Conservation (phyloP, 2,329 filamentous ascomycete genomes). For the Diplodia scrobiculata region DNA sequence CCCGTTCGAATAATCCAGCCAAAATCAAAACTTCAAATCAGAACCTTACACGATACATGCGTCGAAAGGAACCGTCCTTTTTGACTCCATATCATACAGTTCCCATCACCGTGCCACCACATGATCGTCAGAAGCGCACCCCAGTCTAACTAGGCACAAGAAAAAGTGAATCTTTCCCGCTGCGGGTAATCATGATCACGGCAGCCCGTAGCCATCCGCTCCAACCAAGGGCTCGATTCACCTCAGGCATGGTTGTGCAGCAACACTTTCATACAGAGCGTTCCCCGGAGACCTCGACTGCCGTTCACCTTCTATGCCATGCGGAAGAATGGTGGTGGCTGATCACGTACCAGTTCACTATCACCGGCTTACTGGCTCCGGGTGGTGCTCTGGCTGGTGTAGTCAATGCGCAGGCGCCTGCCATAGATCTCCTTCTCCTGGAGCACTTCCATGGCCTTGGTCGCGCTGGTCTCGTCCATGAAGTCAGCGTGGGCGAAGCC, state of each 20-base stretch:
- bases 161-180: neutral
- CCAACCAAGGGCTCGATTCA: neutral
- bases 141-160: neutral
- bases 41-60: neutral
- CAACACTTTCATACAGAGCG: neutral
- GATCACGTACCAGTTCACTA: too few species aligned
- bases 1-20: neutral
- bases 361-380: constrained; percentile 21
- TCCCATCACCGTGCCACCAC: neutral
- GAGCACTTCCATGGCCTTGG: constrained; percentile 61
- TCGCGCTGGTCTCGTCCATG: constrained; percentile 65
- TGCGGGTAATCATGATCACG: neutral
- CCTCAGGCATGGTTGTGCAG: neutral
- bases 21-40: neutral
- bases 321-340: neutral
- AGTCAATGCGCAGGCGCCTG: constrained; percentile 68
- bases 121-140: neutral
- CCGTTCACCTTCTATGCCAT: neutral
- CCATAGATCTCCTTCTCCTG: constrained; percentile 63
- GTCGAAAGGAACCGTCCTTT: neutral
- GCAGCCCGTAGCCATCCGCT: neutral
- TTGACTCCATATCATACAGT: neutral
- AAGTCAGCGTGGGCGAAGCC: constrained; percentile 88
- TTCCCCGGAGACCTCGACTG: neutral
- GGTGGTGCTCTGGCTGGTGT: constrained; percentile 42